phyloP scores from a whole-genome alignment of 2,329 filamentous ascomycete genomes.

The Microthyrium microscopicum region DNA sequence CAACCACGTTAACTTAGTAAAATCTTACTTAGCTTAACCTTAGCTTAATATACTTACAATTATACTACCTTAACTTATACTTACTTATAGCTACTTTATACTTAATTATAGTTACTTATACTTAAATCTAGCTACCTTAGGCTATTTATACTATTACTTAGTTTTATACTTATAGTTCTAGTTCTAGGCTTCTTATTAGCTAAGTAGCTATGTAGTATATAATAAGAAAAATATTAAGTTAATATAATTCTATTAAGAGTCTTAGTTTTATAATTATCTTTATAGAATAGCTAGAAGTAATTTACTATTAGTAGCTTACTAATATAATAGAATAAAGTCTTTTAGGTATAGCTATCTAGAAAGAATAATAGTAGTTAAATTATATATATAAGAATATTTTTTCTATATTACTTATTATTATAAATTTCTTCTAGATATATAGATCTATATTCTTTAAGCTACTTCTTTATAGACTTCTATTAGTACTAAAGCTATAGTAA shows the following conservation, averaged over 20 bases:
- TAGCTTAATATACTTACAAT: constrained; percentile 9
- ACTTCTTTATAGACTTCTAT: no score
- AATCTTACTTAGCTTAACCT: constrained; percentile 10
- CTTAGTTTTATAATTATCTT: constrained; percentile 3
- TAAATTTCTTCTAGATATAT: no score
- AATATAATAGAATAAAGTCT: constrained; percentile 4
- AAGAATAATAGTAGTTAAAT: constrained; percentile 4
- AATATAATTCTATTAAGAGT: constrained; percentile 1
- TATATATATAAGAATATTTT: constrained; percentile 3
- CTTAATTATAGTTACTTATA: constrained; percentile 4
- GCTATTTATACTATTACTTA: constrained; percentile 4
- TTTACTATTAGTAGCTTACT: constrained; percentile 3
- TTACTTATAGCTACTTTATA: constrained; percentile 8
- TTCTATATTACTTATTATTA: constrained; percentile 3
- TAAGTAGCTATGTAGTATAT: constrained; percentile 4
- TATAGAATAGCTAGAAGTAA: constrained; percentile 4
- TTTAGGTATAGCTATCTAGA: constrained; percentile 5
- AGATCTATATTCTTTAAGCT: no score
- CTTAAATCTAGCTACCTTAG: constrained; percentile 5
- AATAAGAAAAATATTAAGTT: constrained; percentile 5
- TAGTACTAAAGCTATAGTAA: no score
- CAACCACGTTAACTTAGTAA: constrained; percentile 11
- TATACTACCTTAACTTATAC: constrained; percentile 10
- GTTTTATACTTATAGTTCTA: constrained; percentile 2
- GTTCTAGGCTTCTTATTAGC: constrained; percentile 4